phyloP scores from a whole-genome alignment of 2,329 filamentous ascomycete species.

The Apiospora phragmitis region DNA sequence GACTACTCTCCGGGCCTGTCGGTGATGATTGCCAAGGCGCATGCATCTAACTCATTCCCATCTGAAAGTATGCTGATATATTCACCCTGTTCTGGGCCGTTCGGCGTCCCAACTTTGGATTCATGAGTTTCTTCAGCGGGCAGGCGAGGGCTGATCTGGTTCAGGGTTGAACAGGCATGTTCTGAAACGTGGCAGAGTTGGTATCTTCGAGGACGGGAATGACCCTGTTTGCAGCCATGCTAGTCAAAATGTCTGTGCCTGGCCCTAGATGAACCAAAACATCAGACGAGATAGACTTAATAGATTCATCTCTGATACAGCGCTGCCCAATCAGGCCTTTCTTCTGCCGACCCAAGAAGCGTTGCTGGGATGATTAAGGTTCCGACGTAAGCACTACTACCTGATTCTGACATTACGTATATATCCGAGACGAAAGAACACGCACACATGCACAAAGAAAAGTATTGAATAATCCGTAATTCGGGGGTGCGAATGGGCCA shows the following conservation, averaged over 20 bases:
- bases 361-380: no score
- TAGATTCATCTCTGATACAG: not conserved
- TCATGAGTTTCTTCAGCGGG: not conserved
- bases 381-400: not conserved
- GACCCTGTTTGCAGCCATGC: not conserved
- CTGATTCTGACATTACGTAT: no score
- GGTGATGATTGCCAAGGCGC: not conserved
- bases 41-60: not conserved
- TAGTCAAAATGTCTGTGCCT: not conserved
- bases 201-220: not conserved
- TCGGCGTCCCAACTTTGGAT: not conserved
- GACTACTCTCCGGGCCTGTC: no score
- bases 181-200: not conserved
- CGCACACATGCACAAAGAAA: not conserved
- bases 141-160: not conserved
- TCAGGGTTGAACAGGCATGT: not conserved
- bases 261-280: not conserved
- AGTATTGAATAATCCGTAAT: not conserved
- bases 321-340: no score
- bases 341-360: no score
- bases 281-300: not conserved
- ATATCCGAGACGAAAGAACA: not conserved
- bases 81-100: not conserved
- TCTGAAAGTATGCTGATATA: not conserved
- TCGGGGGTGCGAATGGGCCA: not conserved